Percentiles rank a stretch among this genome's conserved stretches.
These are phyloP conservation scores for Exidia glandulosa DNA, from an alignment of 768 basidiomycete genomes.

Conservation along the genomic window DNA sequence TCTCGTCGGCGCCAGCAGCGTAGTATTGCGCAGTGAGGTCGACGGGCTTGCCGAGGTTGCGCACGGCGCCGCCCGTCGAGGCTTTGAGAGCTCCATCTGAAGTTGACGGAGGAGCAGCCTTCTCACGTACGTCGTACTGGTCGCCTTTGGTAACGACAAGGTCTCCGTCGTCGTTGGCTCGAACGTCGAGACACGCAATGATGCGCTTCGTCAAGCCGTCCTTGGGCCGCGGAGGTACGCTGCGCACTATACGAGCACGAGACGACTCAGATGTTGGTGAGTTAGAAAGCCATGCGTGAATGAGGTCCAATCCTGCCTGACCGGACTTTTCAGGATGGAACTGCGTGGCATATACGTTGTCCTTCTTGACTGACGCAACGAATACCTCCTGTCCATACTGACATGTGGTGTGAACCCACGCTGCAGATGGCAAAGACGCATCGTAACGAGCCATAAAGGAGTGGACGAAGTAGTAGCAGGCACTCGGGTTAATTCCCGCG, in stretches of 20 bases:
- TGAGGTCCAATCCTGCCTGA: conserved; percentile 65
- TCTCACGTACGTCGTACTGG: conserved; percentile 96
- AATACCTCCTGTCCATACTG: conserved; percentile 94
- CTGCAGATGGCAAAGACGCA: conserved; percentile 44
- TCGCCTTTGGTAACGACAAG: conserved; percentile 99
- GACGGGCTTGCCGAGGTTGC: conserved; percentile 96
- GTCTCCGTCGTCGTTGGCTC: conserved; percentile 91
- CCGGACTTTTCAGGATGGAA: conserved; percentile 99
- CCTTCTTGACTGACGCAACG: conserved; percentile 69
- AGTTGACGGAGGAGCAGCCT: conserved; percentile 21
- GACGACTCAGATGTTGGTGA: conserved; percentile 1
- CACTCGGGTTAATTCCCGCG: conserved; percentile 37
- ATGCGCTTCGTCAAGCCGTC: conserved; percentile 86
- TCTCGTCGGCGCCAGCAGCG: conserved; percentile 81
- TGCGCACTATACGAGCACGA: background rate
- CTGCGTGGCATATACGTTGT: conserved; percentile 85
- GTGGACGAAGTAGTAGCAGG: conserved; percentile 94
- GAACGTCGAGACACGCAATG: conserved; percentile 95
- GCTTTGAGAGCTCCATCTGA: conserved; percentile 18
- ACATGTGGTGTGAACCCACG: conserved; percentile 78
- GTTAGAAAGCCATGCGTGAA: conserved; percentile 64
- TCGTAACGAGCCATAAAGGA: conserved; percentile 81
- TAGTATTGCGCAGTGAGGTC: conserved; percentile 83
- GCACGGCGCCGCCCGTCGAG: conserved; percentile 61
- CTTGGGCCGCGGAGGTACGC: conserved; percentile 9